Base-by-base conservation (phyloP, 2,329 filamentous ascomycete species). In the Zymoseptoria brevis region DNA sequence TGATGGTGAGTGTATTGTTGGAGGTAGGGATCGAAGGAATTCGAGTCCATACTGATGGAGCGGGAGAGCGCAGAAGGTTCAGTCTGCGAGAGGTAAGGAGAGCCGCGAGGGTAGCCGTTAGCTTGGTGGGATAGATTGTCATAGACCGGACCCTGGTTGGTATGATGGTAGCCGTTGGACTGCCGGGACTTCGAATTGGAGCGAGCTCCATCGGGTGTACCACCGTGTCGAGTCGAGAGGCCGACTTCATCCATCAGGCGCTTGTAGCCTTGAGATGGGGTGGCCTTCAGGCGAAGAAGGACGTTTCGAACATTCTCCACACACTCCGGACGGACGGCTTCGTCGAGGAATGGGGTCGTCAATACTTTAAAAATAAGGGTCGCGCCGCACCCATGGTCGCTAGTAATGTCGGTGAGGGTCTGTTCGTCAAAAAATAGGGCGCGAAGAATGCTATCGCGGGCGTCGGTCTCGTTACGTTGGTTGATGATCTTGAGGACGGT, bases 401-500 rank as follows among this genome's bases (percentile, higher is more conserved):
- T 88, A 35, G 99, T 80, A 61, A 99, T 97, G 57, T 90, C 89
- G 72, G 96, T 92, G 49, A 99, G 77, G 1, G 89, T 85, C 66
- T 92, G 86, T 68, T 97, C 90, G 62, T 93, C 89, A 75, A 96
- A 96, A 81, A 99, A 97, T 35, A 99, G 79, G 1, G 93, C 92
- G 72, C 90, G 88, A 49, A 97, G 80, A 48, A 99, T 90, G 53
- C 84, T 88, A 70, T 99, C 93, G 11, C 94, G 85, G 3, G 94
- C 94, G 62, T 97, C 93, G 0, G 89, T 82, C 76, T 99, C 94
- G 35, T 92, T 89, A 72, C 96, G 91, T 75, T 99, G 94, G 73
- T 99, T 99, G 75, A 99, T 96, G 55, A 97, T 91, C 79, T 99
- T 99, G 59, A 99, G 80, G 1, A 99, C 93, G 0, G 94, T 99